Base-by-base conservation (phyloP, 768 basidiomycete species). In the Mycena belliarum region DNA sequence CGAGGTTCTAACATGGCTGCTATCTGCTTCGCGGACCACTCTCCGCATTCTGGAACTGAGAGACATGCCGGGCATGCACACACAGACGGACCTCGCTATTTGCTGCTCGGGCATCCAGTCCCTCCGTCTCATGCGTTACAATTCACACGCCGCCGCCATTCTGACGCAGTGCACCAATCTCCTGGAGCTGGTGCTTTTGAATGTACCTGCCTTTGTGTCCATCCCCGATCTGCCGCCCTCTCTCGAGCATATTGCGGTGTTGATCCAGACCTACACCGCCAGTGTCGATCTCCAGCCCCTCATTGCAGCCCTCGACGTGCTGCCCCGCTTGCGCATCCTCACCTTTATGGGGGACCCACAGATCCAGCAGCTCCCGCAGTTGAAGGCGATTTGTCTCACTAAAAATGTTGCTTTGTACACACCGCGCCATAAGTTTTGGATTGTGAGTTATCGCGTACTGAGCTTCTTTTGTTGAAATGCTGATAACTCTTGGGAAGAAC, bases 11-110 rank as follows among this genome's bases (percentile, higher is more conserved):
- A 37, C 50, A 20, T 81, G 78, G 79, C 63, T 81, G 6, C 68
- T 81, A 7, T 66, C 70, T 3, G 59, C 69, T 11, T 77, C 78
- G 8, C n/a, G 20, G 9, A 50, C 60, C 0, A 70, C 69, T 40
- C 70, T 82, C 14, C 73, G 70, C 21, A 73, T 80, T 57, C 62
- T 79, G 3, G 77, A 79, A 40, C 64, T 79, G 15, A 72, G 74
- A 10, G 78, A 79, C 51, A 45, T 61, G 1, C 75, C 76, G 0
- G 70, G 74, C 11, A 29, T 43, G 4, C 51, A 49, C 4, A 64
- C 70, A 49, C 69, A 26, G 38, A 60, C 4, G 54, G 54, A 70
- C 6, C 65, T 81, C n/a, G 56, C 57, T 10, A 43, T 23, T 0
- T 70, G 74, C 45, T 70, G 72, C 5, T 66, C 70, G 9, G 57